Evolutionary conservation across 495 filamentous ascomycete genomes (phyloP).

Genomic region (Talaromyces nanjingensis): DNA sequence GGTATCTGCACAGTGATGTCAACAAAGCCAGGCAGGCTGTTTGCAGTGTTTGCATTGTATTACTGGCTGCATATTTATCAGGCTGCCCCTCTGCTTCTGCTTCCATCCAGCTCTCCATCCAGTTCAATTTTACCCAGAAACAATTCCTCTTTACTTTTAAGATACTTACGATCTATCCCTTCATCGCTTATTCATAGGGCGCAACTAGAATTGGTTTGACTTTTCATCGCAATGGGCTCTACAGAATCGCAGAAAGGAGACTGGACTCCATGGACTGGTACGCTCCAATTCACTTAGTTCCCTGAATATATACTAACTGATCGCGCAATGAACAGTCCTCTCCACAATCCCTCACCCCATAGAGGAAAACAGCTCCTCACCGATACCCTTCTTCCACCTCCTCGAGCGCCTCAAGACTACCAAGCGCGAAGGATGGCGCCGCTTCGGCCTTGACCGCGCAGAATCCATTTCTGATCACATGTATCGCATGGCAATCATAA

Average conservation of each 20-base stretch:
- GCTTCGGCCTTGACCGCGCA: slow-evolving; percentile 64
- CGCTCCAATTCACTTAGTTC: neutral
- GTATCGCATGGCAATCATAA: slow-evolving; percentile 98
- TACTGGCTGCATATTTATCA: neutral
- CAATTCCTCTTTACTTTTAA: neutral
- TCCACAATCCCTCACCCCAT: slow-evolving; percentile 44
- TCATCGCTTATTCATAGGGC: neutral
- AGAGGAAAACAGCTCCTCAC: slow-evolving; percentile 56
- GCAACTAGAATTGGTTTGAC: neutral
- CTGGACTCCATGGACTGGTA: slow-evolving; percentile 20
- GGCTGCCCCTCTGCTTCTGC: neutral
- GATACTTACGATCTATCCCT: neutral
- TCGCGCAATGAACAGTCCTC: slow-evolving; percentile 25
- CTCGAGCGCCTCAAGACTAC: slow-evolving; percentile 90
- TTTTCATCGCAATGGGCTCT: slow-evolving; percentile 18
- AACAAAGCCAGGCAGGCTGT: slow-evolving; percentile 18
- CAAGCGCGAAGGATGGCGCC: slow-evolving; percentile 90
- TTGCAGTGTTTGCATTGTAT: slow-evolving; percentile 25
- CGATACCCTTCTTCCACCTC: slow-evolving; percentile 87
- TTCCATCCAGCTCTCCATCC: neutral
- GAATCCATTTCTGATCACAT: slow-evolving; percentile 98
- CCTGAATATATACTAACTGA: neutral
- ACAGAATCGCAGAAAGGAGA: neutral
- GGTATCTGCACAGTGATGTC: neutral
- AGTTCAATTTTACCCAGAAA: neutral